Percentiles rank a stretch among this genome's conserved stretches.
phyloP scores from a whole-genome alignment of 768 basidiomycete species.

The Calocybe gangraenosa region DNA sequence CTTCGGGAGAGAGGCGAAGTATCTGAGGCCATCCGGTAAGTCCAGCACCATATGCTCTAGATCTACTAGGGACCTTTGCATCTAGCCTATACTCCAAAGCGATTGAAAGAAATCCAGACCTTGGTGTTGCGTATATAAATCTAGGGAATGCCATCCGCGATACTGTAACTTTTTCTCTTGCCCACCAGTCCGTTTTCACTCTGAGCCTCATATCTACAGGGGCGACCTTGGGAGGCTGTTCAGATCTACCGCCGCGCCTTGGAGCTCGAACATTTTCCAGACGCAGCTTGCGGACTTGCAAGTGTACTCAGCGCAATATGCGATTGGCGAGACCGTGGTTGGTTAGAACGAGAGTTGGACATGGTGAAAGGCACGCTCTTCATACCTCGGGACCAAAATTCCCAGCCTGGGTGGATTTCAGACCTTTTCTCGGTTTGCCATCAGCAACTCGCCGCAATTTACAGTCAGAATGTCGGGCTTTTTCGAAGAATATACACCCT shows the following conservation, averaged over 20 bases:
- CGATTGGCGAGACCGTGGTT: slow-evolving; percentile 2
- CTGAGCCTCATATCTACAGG: not conserved
- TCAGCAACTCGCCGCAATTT: not conserved
- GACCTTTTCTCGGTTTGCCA: not conserved
- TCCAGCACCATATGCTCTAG: too few species aligned
- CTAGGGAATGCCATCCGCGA: not conserved
- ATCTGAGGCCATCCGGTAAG: not conserved
- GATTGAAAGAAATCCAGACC: not conserved
- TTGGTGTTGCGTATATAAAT: not conserved
- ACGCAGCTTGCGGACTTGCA: not conserved
- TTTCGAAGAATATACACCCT: not conserved
- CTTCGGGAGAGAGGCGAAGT: slow-evolving; percentile 1
- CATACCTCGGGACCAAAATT: too few species aligned
- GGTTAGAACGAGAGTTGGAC: not conserved
- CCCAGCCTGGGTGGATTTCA: not conserved
- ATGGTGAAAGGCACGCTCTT: not conserved
- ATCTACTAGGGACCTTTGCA: not conserved
- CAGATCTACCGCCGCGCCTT: not conserved
- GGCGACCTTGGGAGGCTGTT: not conserved
- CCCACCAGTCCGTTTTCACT: not conserved
- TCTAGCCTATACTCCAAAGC: not conserved
- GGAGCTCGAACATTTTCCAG: not conserved
- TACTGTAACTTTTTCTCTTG: not conserved
- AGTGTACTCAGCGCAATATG: not conserved
- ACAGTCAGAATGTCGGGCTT: not conserved